A percentile compares a stretch with the other conserved stretches of the same genome.
These are phyloP conservation scores for Sporopachydermia cereana DNA, from an alignment of 1,139 yeast species.

Conservation along the genomic window DNA sequence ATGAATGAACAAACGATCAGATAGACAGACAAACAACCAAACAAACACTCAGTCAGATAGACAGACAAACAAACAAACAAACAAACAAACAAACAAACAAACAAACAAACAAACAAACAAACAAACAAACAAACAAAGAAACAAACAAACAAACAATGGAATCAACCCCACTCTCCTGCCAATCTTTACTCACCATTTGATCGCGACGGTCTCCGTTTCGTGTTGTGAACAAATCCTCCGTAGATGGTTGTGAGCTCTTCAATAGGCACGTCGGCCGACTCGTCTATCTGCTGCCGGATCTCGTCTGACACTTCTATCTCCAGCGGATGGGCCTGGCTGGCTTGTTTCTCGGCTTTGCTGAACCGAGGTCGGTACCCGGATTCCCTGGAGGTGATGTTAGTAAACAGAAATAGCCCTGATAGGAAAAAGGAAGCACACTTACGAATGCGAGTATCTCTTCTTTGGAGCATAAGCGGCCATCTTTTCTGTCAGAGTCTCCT, in stretches of 20 bases:
- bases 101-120: no score
- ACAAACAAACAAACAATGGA: no score
- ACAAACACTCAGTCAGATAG: no score
- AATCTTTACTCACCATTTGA: neutral
- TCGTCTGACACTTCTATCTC: slow-evolving; percentile 5
- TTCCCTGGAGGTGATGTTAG: neutral
- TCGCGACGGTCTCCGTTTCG: neutral
- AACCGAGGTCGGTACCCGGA: slow-evolving; percentile 1
- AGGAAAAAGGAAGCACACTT: neutral
- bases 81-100: no score
- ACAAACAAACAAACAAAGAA: no score
- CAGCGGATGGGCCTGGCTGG: neutral
- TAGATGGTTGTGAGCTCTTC: slow-evolving; percentile 1
- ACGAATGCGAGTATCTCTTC: slow-evolving; percentile 5
- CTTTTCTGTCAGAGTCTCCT: neutral
- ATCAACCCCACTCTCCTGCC: no score
- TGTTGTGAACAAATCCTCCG: neutral
- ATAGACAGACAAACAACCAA: no score
- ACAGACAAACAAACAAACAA: no score
- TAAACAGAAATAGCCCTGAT: neutral
- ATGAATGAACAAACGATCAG: no score
- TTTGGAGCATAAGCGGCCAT: neutral
- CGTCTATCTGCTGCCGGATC: neutral
- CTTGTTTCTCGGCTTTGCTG: neutral
- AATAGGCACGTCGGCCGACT: slow-evolving; percentile 5